Percentiles rank a stretch among this genome's conserved stretches.
These are phyloP conservation scores for Gelatoporia subvermispora DNA, from an alignment of 768 basidiomycete genomes.

Conservation along the genomic window DNA sequence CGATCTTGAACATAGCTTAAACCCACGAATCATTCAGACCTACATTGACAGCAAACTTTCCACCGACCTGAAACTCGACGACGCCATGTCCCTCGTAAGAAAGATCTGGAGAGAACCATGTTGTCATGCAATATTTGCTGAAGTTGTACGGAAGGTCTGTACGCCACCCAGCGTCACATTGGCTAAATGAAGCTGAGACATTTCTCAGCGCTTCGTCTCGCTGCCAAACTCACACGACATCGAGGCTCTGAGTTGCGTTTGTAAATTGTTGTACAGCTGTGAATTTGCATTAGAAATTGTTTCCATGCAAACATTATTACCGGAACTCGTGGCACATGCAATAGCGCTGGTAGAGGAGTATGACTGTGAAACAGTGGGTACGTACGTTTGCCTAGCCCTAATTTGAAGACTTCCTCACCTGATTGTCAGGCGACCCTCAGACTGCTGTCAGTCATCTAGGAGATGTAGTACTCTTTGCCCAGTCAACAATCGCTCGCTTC, in stretches of 20 bases:
- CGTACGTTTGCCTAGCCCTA: conserved; percentile 23
- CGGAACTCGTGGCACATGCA: conserved; percentile 58
- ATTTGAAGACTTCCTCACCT: not conserved
- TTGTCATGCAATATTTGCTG: conserved; percentile 55
- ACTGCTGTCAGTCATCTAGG: conserved; percentile 76
- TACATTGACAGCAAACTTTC: conserved; percentile 58
- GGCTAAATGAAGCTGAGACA: not conserved
- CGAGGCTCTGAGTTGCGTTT: conserved; percentile 67
- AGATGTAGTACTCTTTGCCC: conserved; percentile 71
- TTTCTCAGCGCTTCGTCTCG: conserved; percentile 51
- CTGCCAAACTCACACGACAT: conserved; percentile 53
- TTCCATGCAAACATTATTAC: conserved; percentile 60
- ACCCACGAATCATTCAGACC: conserved; percentile 28
- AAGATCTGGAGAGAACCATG: conserved; percentile 51
- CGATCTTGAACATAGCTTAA: not conserved
- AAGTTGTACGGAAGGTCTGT: conserved; percentile 52
- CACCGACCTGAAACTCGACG: conserved; percentile 40
- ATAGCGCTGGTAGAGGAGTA: conserved; percentile 63
- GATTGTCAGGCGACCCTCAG: conserved; percentile 70
- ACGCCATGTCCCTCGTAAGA: conserved; percentile 28
- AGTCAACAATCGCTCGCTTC: conserved; percentile 60
- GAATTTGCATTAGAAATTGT: conserved; percentile 63
- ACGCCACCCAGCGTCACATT: not conserved
- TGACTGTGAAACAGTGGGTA: conserved; percentile 79
- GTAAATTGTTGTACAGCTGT: conserved; percentile 56